Evolutionary conservation across 1,139 yeast species (phyloP), one percentile per base, ranked within the genome.

Genomic region (Taphrina communis): DNA sequence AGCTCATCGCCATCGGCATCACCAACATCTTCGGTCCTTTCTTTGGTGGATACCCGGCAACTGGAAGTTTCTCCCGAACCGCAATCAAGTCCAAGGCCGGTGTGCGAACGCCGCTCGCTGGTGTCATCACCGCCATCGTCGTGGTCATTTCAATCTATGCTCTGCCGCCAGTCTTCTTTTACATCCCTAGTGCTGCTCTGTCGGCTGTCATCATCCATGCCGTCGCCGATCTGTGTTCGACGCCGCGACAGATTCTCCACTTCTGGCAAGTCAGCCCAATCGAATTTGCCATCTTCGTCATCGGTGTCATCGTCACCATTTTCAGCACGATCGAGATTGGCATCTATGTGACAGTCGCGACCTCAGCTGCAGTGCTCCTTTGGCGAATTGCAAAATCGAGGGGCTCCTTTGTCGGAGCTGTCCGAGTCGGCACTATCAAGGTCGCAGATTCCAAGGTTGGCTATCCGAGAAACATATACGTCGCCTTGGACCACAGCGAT

Each of bases 31-130:
- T 93, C 74, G 97, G 97, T 74, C 90, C 97, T 36, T 90, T 92
- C 76, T 93, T 93, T 83, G 84, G 86, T 75, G 97, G 97, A 9
- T 93, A 93, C 77, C 98, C 98, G 17, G 93, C 97, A 11, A 93
- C 98, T 11, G 97, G 98, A 68, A 93, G 97, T 1, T 93, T 93
- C 79, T 90, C 97, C 25, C 87, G 97, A 82, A 89, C 97, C 61
- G 97, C 97, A 12, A 84, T 93, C 75, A 92, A 93, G 80, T 89
- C 96, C 69, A 93, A 92, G 80, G 92, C 97, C 84, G 97, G 97
- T 76, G 98, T 93, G 59, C 85, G 93, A 76, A 93, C 98, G 51
- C 98, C 98, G 42, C 82, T 92, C 72, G 96, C 97, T 66, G 97
- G 97, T 80, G 83, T 91, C 68, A 89, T 87, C 80, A 91, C 97